phyloP scores from a whole-genome alignment of 2,329 filamentous ascomycete species.

The Epichloe gansuensis region DNA sequence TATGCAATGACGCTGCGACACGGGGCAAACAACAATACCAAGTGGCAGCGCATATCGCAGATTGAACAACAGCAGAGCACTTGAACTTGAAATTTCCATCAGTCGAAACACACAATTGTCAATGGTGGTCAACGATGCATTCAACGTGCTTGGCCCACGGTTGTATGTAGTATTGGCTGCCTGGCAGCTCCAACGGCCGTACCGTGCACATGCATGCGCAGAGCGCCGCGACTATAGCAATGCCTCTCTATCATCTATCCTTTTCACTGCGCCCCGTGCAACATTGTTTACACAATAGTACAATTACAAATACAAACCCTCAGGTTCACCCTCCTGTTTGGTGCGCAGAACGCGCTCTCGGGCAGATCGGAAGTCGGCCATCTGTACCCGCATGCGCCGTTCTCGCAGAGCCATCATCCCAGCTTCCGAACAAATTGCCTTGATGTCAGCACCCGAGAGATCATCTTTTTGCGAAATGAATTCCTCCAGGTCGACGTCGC shows the following conservation, averaged over 20 bases:
- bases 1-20: not conserved
- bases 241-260: not conserved
- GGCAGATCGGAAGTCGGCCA: slow-evolving; percentile 92
- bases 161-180: too few relatives aligned
- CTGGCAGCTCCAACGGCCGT: not conserved
- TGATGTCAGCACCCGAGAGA: slow-evolving; percentile 92
- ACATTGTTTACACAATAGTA: slow-evolving; percentile 9
- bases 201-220: not conserved
- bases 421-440: slow-evolving; percentile 96
- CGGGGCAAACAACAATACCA: not conserved
- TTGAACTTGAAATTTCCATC: not conserved
- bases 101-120: not conserved
- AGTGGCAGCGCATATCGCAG: not conserved
- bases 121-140: not conserved
- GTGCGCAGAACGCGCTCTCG: slow-evolving; percentile 93
- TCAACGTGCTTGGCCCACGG: not conserved
- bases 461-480: slow-evolving; percentile 99
- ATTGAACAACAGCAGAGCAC: not conserved
- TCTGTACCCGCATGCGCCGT: slow-evolving; percentile 94
- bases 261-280: not conserved
- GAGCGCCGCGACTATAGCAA: not conserved
- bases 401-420: slow-evolving; percentile 89
- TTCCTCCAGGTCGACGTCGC: slow-evolving; percentile 96
- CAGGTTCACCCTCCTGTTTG: slow-evolving; percentile 95
- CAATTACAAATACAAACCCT: slow-evolving; percentile 90